These are phyloP conservation scores for Funneliformis geosporum DNA, from an alignment of 192 early-diverging fungal genomes.

Conservation along the genomic window DNA sequence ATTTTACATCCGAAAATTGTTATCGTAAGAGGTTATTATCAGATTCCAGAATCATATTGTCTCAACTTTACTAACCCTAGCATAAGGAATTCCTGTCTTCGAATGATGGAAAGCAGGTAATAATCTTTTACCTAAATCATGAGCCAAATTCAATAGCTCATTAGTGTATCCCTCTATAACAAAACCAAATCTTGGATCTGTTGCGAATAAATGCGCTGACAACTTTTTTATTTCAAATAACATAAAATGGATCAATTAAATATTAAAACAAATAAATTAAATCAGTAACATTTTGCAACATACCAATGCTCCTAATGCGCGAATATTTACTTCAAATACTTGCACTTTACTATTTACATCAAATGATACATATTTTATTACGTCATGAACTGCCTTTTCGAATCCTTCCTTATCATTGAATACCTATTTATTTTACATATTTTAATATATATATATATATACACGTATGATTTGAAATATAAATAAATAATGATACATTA, in stretches of 20 bases:
- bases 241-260: not conserved
- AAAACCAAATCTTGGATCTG: slow-evolving; percentile 60
- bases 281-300: not conserved
- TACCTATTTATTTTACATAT: slow-evolving; percentile 41
- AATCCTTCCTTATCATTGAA: slow-evolving; percentile 70
- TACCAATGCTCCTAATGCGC: slow-evolving; percentile 82
- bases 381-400: slow-evolving; percentile 60
- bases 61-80: slow-evolving; percentile 56
- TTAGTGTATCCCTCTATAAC: slow-evolving; percentile 70
- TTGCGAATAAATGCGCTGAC: slow-evolving; percentile 85
- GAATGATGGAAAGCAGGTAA: slow-evolving; percentile 87
- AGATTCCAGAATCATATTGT: not conserved
- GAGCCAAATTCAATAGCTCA: slow-evolving; percentile 76
- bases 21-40: not conserved
- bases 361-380: slow-evolving; percentile 70
- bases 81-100: slow-evolving; percentile 78
- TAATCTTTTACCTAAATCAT: slow-evolving; percentile 79
- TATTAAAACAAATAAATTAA: not conserved
- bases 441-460: not conserved
- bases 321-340: slow-evolving; percentile 95
- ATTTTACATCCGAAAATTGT: not conserved
- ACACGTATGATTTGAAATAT: not conserved
- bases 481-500: slow-evolving; percentile 33
- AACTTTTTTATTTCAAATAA: slow-evolving; percentile 47
- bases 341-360: slow-evolving; percentile 86